Base-by-base conservation (phyloP, 441 rosid genomes). In the Gossypium aridum region DNA sequence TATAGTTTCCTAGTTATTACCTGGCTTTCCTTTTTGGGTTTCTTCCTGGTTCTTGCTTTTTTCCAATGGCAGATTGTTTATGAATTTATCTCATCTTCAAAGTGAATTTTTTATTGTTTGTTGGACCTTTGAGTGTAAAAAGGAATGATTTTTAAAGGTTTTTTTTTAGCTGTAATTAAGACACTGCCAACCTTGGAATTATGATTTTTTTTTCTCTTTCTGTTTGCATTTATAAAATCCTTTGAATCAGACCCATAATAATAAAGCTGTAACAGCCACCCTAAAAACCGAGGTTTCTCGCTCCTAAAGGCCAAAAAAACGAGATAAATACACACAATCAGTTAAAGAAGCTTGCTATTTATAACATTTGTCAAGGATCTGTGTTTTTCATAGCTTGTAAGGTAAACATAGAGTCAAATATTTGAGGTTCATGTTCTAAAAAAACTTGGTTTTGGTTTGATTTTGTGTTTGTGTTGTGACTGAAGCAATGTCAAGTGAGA, bases 401-500 rank as follows among this genome's bases (percentile, higher is more conserved):
- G 53, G 69, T 3, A 14, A 13, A 10, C 9, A 12, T 10, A 17
- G 10, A 16, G 67, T 37, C 47, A 4, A 43, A 16, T 28, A 57
- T 45, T 34, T 64, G 28, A 73, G 56, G 64, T 37, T 64, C 34
- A 51, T 65, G 13, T n/a, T 62, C 28, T 28, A 13, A 7, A 73
- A 34, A 3, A n/a, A 1, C 16, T 62, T 54, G 13, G 19, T 4
- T 54, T 62, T 71, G 67, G 73, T 57, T 68, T 69, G 43, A 75
- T 7, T 65, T 20, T 22, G 1, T 59, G 55, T 47, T 69, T 75
- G 68, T 67, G 78, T 71, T 81, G 82, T 67, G 64, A 20, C 5
- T 67, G 22, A 76, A 78, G 66, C 68, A 78, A 80, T 75, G 61
- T 20, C 47, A 76, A 77, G 84, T 13, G 87, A 80, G 76, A 85